phyloP scores from a whole-genome alignment of 345 rosid species.

The Brassica juncea region DNA sequence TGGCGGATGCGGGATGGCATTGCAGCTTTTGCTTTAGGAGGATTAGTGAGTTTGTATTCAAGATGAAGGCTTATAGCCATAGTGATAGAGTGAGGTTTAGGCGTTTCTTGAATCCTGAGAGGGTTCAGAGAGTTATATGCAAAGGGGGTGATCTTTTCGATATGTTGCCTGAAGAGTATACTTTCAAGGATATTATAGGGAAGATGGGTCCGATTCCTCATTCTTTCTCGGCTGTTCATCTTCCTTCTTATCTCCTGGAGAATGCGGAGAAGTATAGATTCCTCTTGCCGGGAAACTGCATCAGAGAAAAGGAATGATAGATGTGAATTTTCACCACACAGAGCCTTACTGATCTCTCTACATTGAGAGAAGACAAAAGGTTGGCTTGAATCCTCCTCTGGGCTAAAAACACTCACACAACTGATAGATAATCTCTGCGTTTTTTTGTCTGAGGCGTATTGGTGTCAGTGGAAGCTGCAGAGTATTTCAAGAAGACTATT shows the following conservation, averaged over 20 bases:
- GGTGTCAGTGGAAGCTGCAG: slow-evolving; percentile 31
- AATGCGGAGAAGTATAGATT: slow-evolving; percentile 62
- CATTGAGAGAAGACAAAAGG: slow-evolving; percentile 28
- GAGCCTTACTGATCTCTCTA: slow-evolving; percentile 13
- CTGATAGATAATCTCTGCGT: slow-evolving; percentile 25
- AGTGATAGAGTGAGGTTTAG: slow-evolving; percentile 75
- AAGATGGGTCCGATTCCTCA: slow-evolving; percentile 84
- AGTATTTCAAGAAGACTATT: slow-evolving; percentile 22
- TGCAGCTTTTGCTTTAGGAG: slow-evolving; percentile 77
- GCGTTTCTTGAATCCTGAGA: slow-evolving; percentile 61
- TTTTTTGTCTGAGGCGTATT: slow-evolving; percentile 31
- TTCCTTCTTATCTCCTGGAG: slow-evolving; percentile 66
- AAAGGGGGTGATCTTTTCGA: slow-evolving; percentile 77
- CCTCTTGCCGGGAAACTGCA: slow-evolving; percentile 68
- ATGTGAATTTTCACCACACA: slow-evolving; percentile 7
- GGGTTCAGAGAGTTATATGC: slow-evolving; percentile 74
- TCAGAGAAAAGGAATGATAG: slow-evolving; percentile 53
- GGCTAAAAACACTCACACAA: slow-evolving; percentile 27
- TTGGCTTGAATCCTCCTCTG: slow-evolving; percentile 27
- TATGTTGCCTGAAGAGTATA: slow-evolving; percentile 81
- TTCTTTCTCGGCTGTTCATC: slow-evolving; percentile 75
- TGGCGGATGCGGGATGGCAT: slow-evolving; percentile 88
- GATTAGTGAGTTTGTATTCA: slow-evolving; percentile 68
- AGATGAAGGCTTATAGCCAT: slow-evolving; percentile 87
- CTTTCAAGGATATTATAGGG: slow-evolving; percentile 71